phyloP scores from a whole-genome alignment of 2,329 filamentous ascomycete species.

The Phoma sp. region DNA sequence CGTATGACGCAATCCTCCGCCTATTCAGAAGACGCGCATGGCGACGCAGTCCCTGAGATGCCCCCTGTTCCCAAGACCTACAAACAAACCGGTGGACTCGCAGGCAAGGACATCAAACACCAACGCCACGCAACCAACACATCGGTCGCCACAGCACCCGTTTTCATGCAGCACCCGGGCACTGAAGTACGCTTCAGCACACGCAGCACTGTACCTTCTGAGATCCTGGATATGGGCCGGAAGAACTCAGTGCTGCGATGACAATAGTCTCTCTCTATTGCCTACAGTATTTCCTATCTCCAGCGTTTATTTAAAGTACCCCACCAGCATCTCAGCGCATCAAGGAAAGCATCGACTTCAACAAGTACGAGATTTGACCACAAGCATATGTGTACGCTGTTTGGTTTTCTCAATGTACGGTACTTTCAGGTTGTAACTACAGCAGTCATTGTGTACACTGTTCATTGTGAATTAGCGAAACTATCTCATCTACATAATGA shows the following conservation, averaged over 20 bases:
- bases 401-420: conserved; percentile 1
- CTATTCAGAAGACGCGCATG: conserved; percentile 28
- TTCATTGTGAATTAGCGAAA: conserved; percentile 11
- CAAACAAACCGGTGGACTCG: conserved; percentile 27
- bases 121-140: conserved; percentile 42
- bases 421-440: conserved; percentile 9
- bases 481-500: conserved; percentile 15
- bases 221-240: conserved; percentile 45
- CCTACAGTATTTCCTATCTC: not conserved
- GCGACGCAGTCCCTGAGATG: conserved; percentile 40
- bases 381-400: conserved; percentile 8
- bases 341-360: not conserved
- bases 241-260: conserved; percentile 30
- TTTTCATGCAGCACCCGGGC: conserved; percentile 50
- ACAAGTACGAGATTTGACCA: conserved; percentile 1
- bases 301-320: conserved; percentile 11
- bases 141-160: conserved; percentile 46
- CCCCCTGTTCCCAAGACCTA: conserved; percentile 35
- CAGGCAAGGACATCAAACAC: conserved; percentile 43
- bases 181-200: conserved; percentile 49
- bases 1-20: conserved; percentile 41
- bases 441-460: conserved; percentile 13
- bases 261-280: not conserved
- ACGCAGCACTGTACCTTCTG: conserved; percentile 46
- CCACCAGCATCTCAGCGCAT: conserved; percentile 14